Base-by-base conservation (phyloP, 2,329 filamentous ascomycete genomes). In the Triangularia setosa region DNA sequence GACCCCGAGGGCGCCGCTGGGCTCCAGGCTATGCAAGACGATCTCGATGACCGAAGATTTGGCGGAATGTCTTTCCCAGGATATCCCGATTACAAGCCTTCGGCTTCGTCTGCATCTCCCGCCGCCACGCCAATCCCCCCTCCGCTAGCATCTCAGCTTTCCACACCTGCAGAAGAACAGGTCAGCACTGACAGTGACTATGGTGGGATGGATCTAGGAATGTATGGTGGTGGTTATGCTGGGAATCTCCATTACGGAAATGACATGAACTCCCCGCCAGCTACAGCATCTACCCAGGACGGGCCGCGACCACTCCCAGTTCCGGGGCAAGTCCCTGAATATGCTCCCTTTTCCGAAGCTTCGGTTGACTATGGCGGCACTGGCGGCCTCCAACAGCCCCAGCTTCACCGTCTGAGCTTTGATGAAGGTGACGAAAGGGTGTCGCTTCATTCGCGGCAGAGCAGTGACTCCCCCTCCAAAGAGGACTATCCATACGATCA, bases 1-100 rank as follows among this genome's bases (percentile, higher is more conserved):
- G 94, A 98, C 73, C 87, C 90, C 0, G 94, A 97, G 75, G 94
- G 90, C 21, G 88, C 90, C 44, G 92, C 92, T 65, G 94, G 95
- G 16, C 79, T 96, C 60, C 85, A 91, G 73, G 93, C 93, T 69
- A 87, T 98, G 84, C 87, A 88, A 64, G 87, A 93, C 78, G 93
- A 92, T 4, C 86, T 92, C 74, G 91, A 96, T 65, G 87, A 88
- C 59, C 86, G 87, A 58, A 82, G 85, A 64, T 84, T 85, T 69
- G 87, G 85, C 71, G 81, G 83, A 69, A 81, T 82, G 69, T 78
- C 83, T 18, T 82, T 86, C 82, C 73, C 70, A 3, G 48, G 81
- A 70, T 75, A 81, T 69, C 75, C 73, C 77, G 81, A 76, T 70
- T 76, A 74, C 7, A 70, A 75, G 33, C 69, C 66, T 16, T 40